phyloP scores from a whole-genome alignment of 768 basidiomycete genomes.

The Basidioascus undulatus region DNA sequence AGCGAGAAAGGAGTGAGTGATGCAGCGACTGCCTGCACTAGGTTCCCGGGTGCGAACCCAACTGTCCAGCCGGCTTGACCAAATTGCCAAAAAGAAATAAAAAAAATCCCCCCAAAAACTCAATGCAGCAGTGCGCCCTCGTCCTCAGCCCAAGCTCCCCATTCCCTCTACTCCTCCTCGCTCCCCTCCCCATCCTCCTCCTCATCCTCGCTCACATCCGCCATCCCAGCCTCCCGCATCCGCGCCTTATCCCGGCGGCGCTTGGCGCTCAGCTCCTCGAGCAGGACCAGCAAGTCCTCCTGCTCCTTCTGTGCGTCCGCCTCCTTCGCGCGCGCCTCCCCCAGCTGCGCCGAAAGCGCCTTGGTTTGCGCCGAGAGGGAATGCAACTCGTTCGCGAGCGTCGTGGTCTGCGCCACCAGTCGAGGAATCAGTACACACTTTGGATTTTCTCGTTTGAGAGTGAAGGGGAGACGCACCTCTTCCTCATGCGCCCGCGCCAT shows the following conservation, averaged over 20 bases:
- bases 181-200: slow-evolving; percentile 38
- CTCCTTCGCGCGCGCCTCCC: slow-evolving; percentile 34
- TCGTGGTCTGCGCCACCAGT: slow-evolving; percentile 26
- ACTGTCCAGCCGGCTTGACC: too few species aligned
- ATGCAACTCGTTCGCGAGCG: too few species aligned
- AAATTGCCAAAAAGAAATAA: too few species aligned
- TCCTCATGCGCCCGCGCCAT: slow-evolving; percentile 11
- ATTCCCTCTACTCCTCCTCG: slow-evolving; percentile 25
- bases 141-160: not conserved
- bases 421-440: too few species aligned
- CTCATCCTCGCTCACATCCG: slow-evolving; percentile 84
- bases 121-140: too few species aligned
- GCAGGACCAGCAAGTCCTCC: slow-evolving; percentile 73
- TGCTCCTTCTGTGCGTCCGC: slow-evolving; percentile 85
- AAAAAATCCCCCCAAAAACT: too few species aligned
- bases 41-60: too few species aligned
- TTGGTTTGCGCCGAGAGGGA: slow-evolving; percentile 20
- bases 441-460: too few species aligned
- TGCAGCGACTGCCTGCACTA: too few species aligned
- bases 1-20: too few species aligned
- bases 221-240: slow-evolving; percentile 44
- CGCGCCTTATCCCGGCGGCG: slow-evolving; percentile 56
- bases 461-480: slow-evolving; percentile 3
- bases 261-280: slow-evolving; percentile 78
- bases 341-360: slow-evolving; percentile 20